phyloP scores from a whole-genome alignment of 1,139 yeast species.

The Candida sanyaensis region DNA sequence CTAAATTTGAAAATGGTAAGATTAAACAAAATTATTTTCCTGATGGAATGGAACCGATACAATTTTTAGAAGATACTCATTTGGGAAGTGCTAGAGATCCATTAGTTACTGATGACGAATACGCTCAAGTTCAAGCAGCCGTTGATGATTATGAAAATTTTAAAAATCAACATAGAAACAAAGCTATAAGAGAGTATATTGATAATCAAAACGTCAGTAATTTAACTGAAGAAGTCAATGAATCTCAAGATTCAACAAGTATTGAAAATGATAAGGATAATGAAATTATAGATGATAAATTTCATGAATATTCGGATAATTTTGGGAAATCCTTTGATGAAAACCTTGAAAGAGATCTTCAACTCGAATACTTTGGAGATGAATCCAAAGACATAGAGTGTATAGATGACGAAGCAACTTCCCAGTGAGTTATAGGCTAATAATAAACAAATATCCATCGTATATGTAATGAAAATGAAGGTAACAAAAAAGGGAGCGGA shows the following conservation, averaged over 20 bases:
- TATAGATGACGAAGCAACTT: not conserved
- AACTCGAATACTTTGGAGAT: constrained; percentile 22
- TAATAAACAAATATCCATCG: too few species aligned
- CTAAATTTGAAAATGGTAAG: constrained; percentile 68
- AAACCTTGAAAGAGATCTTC: constrained; percentile 26
- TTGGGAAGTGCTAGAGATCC: constrained; percentile 33
- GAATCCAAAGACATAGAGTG: not conserved
- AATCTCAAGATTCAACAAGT: not conserved
- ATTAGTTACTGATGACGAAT: constrained; percentile 22
- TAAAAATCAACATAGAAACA: constrained; percentile 18
- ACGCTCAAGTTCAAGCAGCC: constrained; percentile 23
- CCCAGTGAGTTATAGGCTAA: not conserved
- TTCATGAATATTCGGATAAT: constrained; percentile 32
- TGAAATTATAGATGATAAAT: constrained; percentile 20
- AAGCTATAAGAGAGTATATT: constrained; percentile 10
- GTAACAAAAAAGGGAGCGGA: too few species aligned
- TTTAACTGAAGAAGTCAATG: constrained; percentile 7
- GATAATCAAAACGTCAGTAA: too few species aligned
- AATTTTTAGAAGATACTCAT: constrained; percentile 42
- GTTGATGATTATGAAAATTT: constrained; percentile 29
- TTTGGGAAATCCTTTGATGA: constrained; percentile 41
- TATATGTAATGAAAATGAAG: too few species aligned
- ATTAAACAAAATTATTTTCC: constrained; percentile 77
- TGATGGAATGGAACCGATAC: constrained; percentile 35
- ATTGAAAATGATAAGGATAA: constrained; percentile 29